Evolutionary conservation across 2,329 filamentous ascomycete species (phyloP), one percentile per base, ranked within the genome.

Genomic region (Xylaria sp.): DNA sequence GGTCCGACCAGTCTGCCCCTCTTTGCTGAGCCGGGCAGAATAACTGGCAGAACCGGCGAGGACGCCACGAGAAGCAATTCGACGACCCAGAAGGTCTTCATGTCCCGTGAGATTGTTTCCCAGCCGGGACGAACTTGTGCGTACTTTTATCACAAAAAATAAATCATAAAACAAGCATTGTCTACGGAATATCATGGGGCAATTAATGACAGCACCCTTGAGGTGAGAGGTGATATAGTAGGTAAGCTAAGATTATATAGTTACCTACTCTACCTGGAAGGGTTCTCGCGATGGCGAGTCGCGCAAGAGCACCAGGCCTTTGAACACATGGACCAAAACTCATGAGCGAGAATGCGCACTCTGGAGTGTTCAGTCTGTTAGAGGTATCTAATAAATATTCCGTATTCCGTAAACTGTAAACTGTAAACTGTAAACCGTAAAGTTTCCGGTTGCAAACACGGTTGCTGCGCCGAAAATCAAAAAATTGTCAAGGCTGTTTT

Each of bases 21-120:
- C 63, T 46, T 55, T 54, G 55, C 49, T 54, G 63, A 62, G 61
- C 58, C 56, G 61, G 63, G 63, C 59, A 52, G 49, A 59, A 65
- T 54, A 55, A 59, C 56, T 60, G 63, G 34, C 54, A 34, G 57
- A 58, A 46, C 60, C 35, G 58, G 46, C 47, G 58, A 59, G 46
- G 52, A 51, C 23, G 55, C 55, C 47, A 44, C 55, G 23, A 62
- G 55, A 63, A 56, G 55, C 57, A 52, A 61, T 65, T n/a, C 54
- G 47, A 59, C 55, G 49, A 55, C 54, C 49, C 54, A 19, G 52
- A 52, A 19, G 50, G 57, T 57, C 42, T 50, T 57, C 49, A 61
- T 52, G 50, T 54, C 53, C 54, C 48, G 16, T 55, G 30, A 56
- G 47, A 54, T 50, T 35, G 16, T 48, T 48, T 54, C 30, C 44